Evolutionary conservation across 106 monocot genomes (phyloP).

Genomic region (Hemerocallis citrina): DNA sequence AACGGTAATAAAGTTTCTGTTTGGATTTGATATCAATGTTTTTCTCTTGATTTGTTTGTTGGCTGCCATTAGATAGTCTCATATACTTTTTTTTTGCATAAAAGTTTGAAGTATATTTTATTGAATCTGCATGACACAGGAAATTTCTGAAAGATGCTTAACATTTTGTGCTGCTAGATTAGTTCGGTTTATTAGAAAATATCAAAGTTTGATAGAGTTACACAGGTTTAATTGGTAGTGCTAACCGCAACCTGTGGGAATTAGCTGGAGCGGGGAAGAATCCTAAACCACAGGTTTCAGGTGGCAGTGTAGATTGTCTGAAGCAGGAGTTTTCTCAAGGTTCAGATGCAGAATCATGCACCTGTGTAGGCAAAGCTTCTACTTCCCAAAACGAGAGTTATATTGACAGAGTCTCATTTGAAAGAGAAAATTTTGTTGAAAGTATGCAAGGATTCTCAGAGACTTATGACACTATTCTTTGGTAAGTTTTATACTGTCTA

Average conservation of each 20-base stretch:
- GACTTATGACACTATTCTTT: constrained; percentile 78
- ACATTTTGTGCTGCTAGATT: too few relatives aligned
- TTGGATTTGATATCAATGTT: too few relatives aligned
- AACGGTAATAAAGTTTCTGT: too few relatives aligned
- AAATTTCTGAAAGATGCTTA: too few relatives aligned
- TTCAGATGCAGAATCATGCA: constrained; percentile 18
- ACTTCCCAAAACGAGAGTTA: constrained; percentile 19
- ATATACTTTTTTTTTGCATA: too few relatives aligned
- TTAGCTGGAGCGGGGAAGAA: constrained; percentile 19
- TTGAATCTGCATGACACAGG: too few relatives aligned
- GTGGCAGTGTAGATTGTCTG: neutral
- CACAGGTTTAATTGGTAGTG: constrained; percentile 66
- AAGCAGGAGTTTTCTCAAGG: constrained; percentile 1
- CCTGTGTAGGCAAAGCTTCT: neutral
- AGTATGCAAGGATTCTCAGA: constrained; percentile 30
- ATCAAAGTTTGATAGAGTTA: too few relatives aligned
- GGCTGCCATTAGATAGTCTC: too few relatives aligned
- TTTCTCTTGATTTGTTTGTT: too few relatives aligned
- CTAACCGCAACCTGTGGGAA: constrained; percentile 54
- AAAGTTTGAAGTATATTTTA: too few relatives aligned
- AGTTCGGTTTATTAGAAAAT: too few relatives aligned
- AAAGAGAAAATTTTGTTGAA: constrained; percentile 64
- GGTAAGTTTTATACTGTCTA: constrained; percentile 42
- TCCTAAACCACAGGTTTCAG: constrained; percentile 11
- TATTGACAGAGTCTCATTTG: constrained; percentile 45